phyloP scores from a whole-genome alignment of 441 rosid genomes.

The Brassica hybrid region DNA sequence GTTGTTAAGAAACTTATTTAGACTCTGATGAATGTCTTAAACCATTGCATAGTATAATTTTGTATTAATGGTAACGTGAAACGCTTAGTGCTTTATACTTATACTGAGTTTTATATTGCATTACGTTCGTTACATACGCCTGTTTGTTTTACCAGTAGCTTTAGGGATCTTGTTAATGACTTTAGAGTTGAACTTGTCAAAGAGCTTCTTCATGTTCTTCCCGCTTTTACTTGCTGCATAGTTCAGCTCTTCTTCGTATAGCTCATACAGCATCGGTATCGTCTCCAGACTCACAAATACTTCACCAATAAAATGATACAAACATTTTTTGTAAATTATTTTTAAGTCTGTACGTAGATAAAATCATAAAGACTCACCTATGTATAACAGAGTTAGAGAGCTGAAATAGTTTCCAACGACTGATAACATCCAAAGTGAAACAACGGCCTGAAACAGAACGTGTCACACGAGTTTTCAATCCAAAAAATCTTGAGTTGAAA shows the following conservation, averaged over 20 bases:
- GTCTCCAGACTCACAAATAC: background rate
- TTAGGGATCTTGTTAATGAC: conserved; percentile 58
- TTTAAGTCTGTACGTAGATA: background rate
- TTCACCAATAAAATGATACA: background rate
- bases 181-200: conserved; percentile 45
- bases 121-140: conserved; percentile 28
- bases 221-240: conserved; percentile 49
- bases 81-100: conserved; percentile 28
- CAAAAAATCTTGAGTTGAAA: background rate
- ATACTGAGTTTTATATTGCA: background rate
- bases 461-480: background rate
- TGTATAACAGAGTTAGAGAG: conserved; percentile 50
- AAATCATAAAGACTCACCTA: conserved; percentile 47
- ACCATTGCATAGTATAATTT: conserved; percentile 41
- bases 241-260: conserved; percentile 50
- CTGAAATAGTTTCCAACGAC: conserved; percentile 51
- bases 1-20: conserved; percentile 30
- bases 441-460: conserved; percentile 46
- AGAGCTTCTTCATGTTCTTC: conserved; percentile 40
- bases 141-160: conserved; percentile 27
- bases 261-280: conserved; percentile 48
- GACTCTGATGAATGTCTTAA: conserved; percentile 35
- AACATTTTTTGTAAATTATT: background rate
- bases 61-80: conserved; percentile 36
- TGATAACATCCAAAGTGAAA: conserved; percentile 55